Base-by-base conservation (phyloP, 176 grass and related monocot genomes). In the Musa itinerans region DNA sequence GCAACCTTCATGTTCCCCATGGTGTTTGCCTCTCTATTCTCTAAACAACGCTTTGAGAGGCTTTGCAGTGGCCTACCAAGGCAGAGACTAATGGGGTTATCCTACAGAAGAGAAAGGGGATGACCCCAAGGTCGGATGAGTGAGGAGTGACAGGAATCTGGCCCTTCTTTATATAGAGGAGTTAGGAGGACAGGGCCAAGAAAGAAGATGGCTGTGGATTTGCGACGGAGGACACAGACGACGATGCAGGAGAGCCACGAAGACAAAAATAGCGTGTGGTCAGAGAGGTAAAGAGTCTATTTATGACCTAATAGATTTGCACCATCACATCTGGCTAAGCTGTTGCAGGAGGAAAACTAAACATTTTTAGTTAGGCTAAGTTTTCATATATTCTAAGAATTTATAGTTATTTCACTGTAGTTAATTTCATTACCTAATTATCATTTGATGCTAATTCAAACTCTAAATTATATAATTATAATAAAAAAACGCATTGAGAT, bases 1-100 rank as follows among this genome's bases (percentile, higher is more conserved):
- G 78, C 83, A 16, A 68, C 53, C 50, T 88, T 96, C 55, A 22
- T 34, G 19, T 51, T 64, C 1, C 52, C 53, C 53, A 74, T 74
- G 53, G 24, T 11, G 15, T 34, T 34, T 34, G 26, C 19, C 57
- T 20, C 65, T 68, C 3, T 34, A 1, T 68, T 43, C 4, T 43
- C 34, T 43, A 43, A 56, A 13, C 13, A 34, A 22, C 15, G 9
- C 2, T 53, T 0, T 43, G 34, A 4, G 34, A 43, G 34, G 53
- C 2, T 72, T 52, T 53, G 21, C 53, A 10, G 9, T 20, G 2
- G 9, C 50, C 70, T 72, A 12, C 51, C 17, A 25, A 21, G n/a
- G 11, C 10, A 69, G 27, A 10, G 29, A 69, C 8, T 69, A 53
- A 69, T 16, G 27, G 26, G 10, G 66, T 24, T 9, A 23, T 9